These are phyloP conservation scores for Phoenix roebelenii DNA, from an alignment of 176 grass and related monocot genomes.

Conservation along the genomic window DNA sequence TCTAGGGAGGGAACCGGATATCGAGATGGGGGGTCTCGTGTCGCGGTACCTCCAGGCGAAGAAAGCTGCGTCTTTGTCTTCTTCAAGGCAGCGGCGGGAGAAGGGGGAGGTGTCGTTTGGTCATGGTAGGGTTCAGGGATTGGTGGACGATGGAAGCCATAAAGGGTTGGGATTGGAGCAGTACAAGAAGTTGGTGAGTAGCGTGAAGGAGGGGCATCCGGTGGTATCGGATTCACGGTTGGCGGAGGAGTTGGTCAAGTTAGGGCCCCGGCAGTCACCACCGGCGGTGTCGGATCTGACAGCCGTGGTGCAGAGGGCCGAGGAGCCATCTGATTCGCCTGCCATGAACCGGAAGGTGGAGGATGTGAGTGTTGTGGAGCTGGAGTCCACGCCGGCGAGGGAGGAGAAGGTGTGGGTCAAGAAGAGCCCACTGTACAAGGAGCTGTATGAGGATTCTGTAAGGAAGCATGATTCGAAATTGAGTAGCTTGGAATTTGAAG, in stretches of 20 bases:
- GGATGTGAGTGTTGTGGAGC: slow-evolving; percentile 16
- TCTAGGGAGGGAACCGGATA: not conserved
- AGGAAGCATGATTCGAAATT: slow-evolving; percentile 36
- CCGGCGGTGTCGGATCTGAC: not conserved
- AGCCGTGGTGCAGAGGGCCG: slow-evolving; percentile 1
- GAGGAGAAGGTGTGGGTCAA: slow-evolving; percentile 1
- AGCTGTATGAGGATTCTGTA: slow-evolving; percentile 33
- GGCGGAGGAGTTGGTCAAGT: not conserved
- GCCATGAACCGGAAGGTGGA: slow-evolving; percentile 19
- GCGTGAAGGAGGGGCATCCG: slow-evolving; percentile 1
- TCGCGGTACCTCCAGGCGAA: not conserved
- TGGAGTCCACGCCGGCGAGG: slow-evolving; percentile 3
- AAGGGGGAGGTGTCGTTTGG: not conserved
- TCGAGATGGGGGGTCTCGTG: not conserved
- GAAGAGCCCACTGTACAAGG: slow-evolving; percentile 35
- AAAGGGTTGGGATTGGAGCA: slow-evolving; percentile 30
- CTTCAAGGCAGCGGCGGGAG: not conserved
- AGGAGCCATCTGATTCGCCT: slow-evolving; percentile 14
- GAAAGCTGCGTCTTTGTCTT: slow-evolving; percentile 1
- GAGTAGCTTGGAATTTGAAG: slow-evolving; percentile 33
- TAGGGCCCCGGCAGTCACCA: not conserved
- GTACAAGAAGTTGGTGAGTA: slow-evolving; percentile 38
- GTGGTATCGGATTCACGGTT: not conserved
- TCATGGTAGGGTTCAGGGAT: too few species aligned
- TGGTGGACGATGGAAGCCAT: not conserved